phyloP scores from a whole-genome alignment of 1,284 basidiomycete genomes.

The Volvariella surrecta region DNA sequence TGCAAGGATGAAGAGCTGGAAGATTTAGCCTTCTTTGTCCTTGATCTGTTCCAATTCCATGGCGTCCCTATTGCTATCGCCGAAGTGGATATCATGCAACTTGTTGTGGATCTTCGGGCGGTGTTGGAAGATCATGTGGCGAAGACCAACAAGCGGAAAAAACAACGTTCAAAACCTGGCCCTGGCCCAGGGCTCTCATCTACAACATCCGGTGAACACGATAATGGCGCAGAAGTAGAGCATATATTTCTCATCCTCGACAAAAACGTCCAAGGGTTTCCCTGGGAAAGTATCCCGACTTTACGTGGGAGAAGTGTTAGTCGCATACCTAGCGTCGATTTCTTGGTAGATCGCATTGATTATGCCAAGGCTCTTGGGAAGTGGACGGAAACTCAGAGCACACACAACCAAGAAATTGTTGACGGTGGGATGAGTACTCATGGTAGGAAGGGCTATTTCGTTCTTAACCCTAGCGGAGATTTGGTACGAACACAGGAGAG shows the following conservation, averaged over 20 bases:
- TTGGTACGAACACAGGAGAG: constrained; percentile 76
- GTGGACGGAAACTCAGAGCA: neutral
- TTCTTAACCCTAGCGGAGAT: constrained; percentile 92
- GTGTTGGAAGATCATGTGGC: constrained; percentile 63
- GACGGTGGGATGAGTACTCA: constrained; percentile 49
- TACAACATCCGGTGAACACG: constrained; percentile 1
- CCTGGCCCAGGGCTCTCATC: constrained; percentile 9
- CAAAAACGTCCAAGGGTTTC: constrained; percentile 83
- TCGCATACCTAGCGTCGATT: constrained; percentile 84
- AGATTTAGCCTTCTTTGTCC: constrained; percentile 89
- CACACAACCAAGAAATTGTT: constrained; percentile 1
- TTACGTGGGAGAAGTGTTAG: constrained; percentile 82
- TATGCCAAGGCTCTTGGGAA: constrained; percentile 30
- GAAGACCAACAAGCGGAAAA: constrained; percentile 25
- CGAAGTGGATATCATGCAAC: constrained; percentile 89
- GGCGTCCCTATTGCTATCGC: constrained; percentile 85
- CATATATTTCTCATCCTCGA: constrained; percentile 91
- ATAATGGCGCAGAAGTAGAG: constrained; percentile 32
- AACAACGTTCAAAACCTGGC: constrained; percentile 10
- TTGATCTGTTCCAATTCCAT: constrained; percentile 92
- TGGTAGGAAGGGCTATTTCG: constrained; percentile 67
- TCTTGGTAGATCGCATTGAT: constrained; percentile 77
- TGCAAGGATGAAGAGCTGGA: constrained; percentile 92
- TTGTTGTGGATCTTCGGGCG: constrained; percentile 64
- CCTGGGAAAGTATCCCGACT: constrained; percentile 94